Conservation (phyloP, 805 yeast species). For the Yarrowia sp. region DNA sequence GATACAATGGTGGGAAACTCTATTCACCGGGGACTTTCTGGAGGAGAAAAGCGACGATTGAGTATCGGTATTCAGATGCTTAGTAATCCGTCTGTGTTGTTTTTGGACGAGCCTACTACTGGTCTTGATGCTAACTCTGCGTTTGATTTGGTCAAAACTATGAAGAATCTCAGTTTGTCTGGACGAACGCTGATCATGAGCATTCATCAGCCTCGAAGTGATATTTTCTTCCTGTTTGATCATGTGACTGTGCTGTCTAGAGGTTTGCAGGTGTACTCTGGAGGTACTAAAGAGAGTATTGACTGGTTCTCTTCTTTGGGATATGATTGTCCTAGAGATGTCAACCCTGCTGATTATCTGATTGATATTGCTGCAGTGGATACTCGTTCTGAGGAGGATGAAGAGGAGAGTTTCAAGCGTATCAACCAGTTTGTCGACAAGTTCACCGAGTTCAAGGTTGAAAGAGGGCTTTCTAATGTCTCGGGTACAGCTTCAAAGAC, state of each 20-base stretch:
- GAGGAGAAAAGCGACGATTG: slow-evolving; percentile 79
- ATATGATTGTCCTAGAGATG: slow-evolving; percentile 45
- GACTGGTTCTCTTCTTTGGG: slow-evolving; percentile 53
- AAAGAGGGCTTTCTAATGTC: not conserved
- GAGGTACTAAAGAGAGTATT: slow-evolving; percentile 46
- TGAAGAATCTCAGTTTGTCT: slow-evolving; percentile 53
- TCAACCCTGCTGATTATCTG: slow-evolving; percentile 62
- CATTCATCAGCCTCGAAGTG: slow-evolving; percentile 82
- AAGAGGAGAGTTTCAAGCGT: slow-evolving; percentile 39
- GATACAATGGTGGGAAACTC: slow-evolving; percentile 57
- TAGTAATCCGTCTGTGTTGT: slow-evolving; percentile 70
- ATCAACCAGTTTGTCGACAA: slow-evolving; percentile 40
- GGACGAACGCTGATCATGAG: slow-evolving; percentile 74
- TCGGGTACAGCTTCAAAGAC: not conserved
- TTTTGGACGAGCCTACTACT: slow-evolving; percentile 85
- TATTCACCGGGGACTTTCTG: slow-evolving; percentile 62
- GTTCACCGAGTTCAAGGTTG: slow-evolving; percentile 41
- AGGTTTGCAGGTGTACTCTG: slow-evolving; percentile 48
- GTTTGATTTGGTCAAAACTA: slow-evolving; percentile 55
- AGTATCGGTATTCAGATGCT: slow-evolving; percentile 76
- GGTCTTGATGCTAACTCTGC: slow-evolving; percentile 83
- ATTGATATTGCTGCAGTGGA: slow-evolving; percentile 61
- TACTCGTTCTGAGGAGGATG: slow-evolving; percentile 43
- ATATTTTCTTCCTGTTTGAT: slow-evolving; percentile 68
- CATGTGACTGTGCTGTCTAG: slow-evolving; percentile 66